Evolutionary conservation across 1,284 basidiomycete species (phyloP), one percentile per base, ranked within the genome.

Genomic region (Psilocybe mexicana): DNA sequence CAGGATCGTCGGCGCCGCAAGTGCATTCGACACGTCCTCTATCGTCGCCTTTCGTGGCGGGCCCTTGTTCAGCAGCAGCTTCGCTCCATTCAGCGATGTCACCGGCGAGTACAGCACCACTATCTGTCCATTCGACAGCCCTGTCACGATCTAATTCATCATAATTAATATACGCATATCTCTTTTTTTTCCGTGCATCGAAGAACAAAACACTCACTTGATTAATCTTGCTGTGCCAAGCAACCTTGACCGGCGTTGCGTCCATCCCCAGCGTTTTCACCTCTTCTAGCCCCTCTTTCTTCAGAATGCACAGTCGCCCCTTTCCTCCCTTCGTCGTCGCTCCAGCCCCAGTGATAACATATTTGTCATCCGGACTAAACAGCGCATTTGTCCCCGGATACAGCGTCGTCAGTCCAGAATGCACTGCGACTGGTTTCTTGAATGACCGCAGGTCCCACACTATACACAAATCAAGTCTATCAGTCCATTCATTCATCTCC

Each of bases 151-250:
- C 90, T 94, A 73, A 18, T 52, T 54, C 56, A 61, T 51, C 55
- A 58, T 59, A 46, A 43, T 56, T 51, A 61, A 40, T 57, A 61
- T 58, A 61, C 57, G 63, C 54, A 64, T 62, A 6, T 23, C 12
- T 43, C 11, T 12, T n/a, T 46, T 36, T 59, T 55, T 60, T 62
- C 54, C 56, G 58, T 40, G 26, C 24, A 40, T 60, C 48, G 54
- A 61, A 61, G 56, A 61, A 58, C 33, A 24, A 51, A 45, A 58
- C 43, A 40, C 86, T 63, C 63, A 91, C 92, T 82, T 98, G 96
- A 76, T 98, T 98, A 77, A 98, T 97, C 73, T 93, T 92, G n/a
- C 93, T 87, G 75, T 97, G 96, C 95, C 95, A 98, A 30, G 84
- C 75, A 1, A 97, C 91, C 65, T 88, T 90, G 56, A 98, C 90